Percentiles rank a stretch among this genome's conserved stretches.
phyloP scores from a whole-genome alignment of 2,329 filamentous ascomycete genomes.

The Colletotrichum destructivum region DNA sequence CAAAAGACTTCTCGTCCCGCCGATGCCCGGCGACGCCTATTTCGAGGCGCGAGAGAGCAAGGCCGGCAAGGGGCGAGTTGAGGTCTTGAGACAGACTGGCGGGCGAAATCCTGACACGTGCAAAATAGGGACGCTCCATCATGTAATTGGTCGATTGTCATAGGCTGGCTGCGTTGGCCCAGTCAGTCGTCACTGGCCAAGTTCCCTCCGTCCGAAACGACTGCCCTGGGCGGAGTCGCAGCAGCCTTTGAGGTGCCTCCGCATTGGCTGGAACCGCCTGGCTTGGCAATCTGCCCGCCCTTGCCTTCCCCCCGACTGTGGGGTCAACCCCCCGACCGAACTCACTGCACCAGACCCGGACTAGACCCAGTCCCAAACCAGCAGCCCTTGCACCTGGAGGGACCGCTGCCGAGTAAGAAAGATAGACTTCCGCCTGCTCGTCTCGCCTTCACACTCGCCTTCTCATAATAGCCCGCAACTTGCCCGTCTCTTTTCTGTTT shows the following conservation, averaged over 20 bases:
- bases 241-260: slow-evolving; percentile 30
- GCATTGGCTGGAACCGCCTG: slow-evolving; percentile 41
- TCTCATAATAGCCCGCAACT: slow-evolving; percentile 24
- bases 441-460: slow-evolving; percentile 13
- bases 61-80: background rate
- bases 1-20: slow-evolving; percentile 28
- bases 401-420: background rate
- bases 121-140: slow-evolving; percentile 8
- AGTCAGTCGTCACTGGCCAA: slow-evolving; percentile 3
- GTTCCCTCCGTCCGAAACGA: slow-evolving; percentile 44
- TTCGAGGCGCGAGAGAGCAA: slow-evolving; percentile 5
- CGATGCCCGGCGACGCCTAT: slow-evolving; percentile 23
- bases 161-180: slow-evolving; percentile 2
- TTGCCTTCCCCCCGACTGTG: slow-evolving; percentile 37
- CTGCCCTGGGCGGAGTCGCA: slow-evolving; percentile 37
- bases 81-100: background rate
- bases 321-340: slow-evolving; percentile 36
- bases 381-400: background rate
- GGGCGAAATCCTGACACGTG: slow-evolving; percentile 31
- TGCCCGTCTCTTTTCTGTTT: background rate
- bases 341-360: slow-evolving; percentile 22
- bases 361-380: too few species aligned
- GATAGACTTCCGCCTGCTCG: slow-evolving; percentile 17
- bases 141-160: slow-evolving; percentile 29
- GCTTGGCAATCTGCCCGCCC: slow-evolving; percentile 33